Evolutionary conservation across 306 rosid genomes (phyloP).

Genomic region (Spatholobus suberectus): DNA sequence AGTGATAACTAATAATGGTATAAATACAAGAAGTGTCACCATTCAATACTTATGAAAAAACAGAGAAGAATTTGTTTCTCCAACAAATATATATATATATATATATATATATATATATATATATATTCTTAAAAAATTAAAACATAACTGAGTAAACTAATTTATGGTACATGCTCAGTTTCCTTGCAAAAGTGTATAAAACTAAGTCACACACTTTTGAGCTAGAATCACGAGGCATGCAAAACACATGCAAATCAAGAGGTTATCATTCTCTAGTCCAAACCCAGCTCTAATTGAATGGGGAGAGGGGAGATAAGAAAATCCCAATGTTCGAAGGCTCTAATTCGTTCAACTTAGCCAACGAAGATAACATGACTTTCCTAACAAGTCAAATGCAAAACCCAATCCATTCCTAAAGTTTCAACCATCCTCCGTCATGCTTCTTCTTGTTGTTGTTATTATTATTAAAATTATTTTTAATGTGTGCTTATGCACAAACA

Average conservation of each 20-base stretch:
- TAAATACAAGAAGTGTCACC: too few species aligned
- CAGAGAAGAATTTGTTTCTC: too few species aligned
- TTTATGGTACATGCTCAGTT: too few species aligned
- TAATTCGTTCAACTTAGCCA: not conserved
- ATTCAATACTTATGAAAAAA: too few species aligned
- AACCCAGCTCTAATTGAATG: not conserved
- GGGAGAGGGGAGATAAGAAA: not conserved
- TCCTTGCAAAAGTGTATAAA: too few species aligned
- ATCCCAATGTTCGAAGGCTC: not conserved
- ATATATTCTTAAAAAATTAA: too few species aligned
- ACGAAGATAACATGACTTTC: not conserved
- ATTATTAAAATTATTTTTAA: not conserved
- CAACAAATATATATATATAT: too few species aligned
- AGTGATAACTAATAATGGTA: too few species aligned
- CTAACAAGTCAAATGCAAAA: constrained; percentile 12
- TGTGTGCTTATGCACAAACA: too few species aligned
- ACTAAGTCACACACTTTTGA: too few species aligned
- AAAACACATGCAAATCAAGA: not conserved
- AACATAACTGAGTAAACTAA: too few species aligned
- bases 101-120: too few species aligned
- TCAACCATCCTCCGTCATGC: not conserved
- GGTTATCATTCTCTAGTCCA: not conserved
- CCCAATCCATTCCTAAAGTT: not conserved
- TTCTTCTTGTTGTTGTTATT: not conserved
- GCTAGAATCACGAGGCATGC: not conserved